phyloP scores from a whole-genome alignment of 805 yeast species.

The Sugiyamaella smithiae region DNA sequence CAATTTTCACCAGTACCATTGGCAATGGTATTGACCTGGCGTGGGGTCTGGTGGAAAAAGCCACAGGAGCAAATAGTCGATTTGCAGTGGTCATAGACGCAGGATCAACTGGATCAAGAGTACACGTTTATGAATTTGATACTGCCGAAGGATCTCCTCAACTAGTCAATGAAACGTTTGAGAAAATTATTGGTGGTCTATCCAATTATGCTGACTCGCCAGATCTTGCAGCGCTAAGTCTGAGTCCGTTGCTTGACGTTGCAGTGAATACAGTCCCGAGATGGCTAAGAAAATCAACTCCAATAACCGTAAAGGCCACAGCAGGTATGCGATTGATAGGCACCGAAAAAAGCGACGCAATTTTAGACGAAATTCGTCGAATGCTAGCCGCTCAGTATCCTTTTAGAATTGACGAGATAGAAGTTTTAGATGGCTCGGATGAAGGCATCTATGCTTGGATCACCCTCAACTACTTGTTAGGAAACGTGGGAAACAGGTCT shows the following conservation, averaged over 20 bases:
- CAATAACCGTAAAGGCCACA: constrained; percentile 88
- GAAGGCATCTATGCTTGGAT: constrained; percentile 99
- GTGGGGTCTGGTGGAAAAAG: too few relatives aligned
- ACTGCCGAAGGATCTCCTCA: neutral
- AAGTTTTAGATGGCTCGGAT: constrained; percentile 91
- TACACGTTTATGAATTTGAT: constrained; percentile 78
- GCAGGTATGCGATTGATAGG: constrained; percentile 91
- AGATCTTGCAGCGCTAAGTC: constrained; percentile 76
- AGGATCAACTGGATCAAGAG: constrained; percentile 94
- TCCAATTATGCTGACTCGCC: constrained; percentile 80
- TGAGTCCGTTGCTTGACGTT: constrained; percentile 71
- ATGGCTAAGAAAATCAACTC: constrained; percentile 70
- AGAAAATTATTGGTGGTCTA: constrained; percentile 83
- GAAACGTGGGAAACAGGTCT: constrained; percentile 72
- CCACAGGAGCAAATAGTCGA: too few relatives aligned
- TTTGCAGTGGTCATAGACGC: constrained; percentile 95
- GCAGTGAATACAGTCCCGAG: constrained; percentile 78
- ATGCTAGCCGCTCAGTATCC: constrained; percentile 77
- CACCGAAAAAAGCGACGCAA: constrained; percentile 60
- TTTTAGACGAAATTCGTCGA: constrained; percentile 66
- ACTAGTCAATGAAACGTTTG: constrained; percentile 4
- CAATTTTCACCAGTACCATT: too few relatives aligned
- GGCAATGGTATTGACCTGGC: too few relatives aligned
- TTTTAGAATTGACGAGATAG: constrained; percentile 78
- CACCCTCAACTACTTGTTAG: constrained; percentile 86